phyloP scores from a whole-genome alignment of 371 early-diverging fungal genomes.

The Rhizopus stolonifer region DNA sequence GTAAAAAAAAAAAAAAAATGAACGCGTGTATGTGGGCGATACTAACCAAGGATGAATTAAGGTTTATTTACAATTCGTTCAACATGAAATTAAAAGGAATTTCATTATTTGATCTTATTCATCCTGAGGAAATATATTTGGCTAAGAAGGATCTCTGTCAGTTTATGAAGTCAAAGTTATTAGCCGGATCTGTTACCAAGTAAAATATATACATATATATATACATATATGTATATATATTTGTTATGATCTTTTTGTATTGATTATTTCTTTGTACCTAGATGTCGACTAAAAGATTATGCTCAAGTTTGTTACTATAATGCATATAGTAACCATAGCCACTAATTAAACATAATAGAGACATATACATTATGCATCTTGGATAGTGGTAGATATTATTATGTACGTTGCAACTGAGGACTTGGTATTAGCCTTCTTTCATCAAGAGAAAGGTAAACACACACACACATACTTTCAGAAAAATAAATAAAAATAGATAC shows the following conservation, averaged over 20 bases:
- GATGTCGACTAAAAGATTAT: constrained; percentile 30
- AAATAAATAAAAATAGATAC: not conserved
- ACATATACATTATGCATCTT: constrained; percentile 7
- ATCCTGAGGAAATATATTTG: constrained; percentile 56
- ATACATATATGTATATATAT: constrained; percentile 3
- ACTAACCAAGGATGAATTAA: constrained; percentile 22
- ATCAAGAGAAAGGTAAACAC: constrained; percentile 23
- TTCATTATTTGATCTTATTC: constrained; percentile 59
- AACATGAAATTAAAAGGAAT: constrained; percentile 26
- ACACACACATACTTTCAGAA: not conserved
- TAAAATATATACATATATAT: constrained; percentile 20
- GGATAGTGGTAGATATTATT: constrained; percentile 55
- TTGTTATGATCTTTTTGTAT: not conserved
- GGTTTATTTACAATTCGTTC: constrained; percentile 28
- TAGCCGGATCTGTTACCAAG: constrained; percentile 63
- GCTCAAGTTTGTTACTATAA: constrained; percentile 10
- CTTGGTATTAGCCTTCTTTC: constrained; percentile 57
- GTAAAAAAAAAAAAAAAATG: too few relatives aligned
- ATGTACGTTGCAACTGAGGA: constrained; percentile 61
- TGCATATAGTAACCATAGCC: not conserved
- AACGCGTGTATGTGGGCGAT: constrained; percentile 38
- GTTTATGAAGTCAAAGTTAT: constrained; percentile 46
- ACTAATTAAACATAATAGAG: too few relatives aligned
- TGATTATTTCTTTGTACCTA: constrained; percentile 10
- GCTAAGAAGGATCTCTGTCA: constrained; percentile 54